These are phyloP conservation scores for Lactifluus echinatus DNA, from an alignment of 768 basidiomycete species.

Conservation along the genomic window DNA sequence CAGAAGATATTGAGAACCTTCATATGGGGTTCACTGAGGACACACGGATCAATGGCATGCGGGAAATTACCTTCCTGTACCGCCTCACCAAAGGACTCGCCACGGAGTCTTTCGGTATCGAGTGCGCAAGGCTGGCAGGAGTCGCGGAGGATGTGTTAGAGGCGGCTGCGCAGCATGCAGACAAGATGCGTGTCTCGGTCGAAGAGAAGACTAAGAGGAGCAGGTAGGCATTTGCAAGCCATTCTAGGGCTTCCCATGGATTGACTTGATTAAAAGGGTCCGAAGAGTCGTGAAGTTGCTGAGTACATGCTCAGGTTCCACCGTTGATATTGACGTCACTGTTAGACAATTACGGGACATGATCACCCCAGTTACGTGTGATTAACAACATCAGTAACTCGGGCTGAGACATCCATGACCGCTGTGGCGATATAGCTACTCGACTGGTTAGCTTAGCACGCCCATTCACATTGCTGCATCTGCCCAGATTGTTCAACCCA, in stretches of 20 bases:
- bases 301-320: not conserved
- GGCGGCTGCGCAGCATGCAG: constrained; percentile 45
- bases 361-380: not conserved
- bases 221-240: constrained; percentile 30
- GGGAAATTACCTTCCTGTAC: constrained; percentile 86
- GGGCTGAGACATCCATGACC: not conserved
- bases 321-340: not conserved
- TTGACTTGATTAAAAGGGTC: not conserved
- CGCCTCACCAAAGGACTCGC: constrained; percentile 63
- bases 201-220: constrained; percentile 42
- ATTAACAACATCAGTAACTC: not conserved
- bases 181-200: constrained; percentile 45
- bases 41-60: constrained; percentile 56
- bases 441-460: not conserved
- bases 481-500: not conserved
- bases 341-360: not conserved
- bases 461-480: not conserved
- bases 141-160: constrained; percentile 62
- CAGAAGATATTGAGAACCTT: constrained; percentile 57
- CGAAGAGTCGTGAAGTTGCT: constrained; percentile 11
- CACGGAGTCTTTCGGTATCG: constrained; percentile 82
- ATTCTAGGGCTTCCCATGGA: not conserved
- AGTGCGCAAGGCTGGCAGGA: constrained; percentile 84
- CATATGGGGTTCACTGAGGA: constrained; percentile 83
- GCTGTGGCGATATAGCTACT: no score